phyloP scores from a whole-genome alignment of 179 eudicot species.

The Beta lomatogona region DNA sequence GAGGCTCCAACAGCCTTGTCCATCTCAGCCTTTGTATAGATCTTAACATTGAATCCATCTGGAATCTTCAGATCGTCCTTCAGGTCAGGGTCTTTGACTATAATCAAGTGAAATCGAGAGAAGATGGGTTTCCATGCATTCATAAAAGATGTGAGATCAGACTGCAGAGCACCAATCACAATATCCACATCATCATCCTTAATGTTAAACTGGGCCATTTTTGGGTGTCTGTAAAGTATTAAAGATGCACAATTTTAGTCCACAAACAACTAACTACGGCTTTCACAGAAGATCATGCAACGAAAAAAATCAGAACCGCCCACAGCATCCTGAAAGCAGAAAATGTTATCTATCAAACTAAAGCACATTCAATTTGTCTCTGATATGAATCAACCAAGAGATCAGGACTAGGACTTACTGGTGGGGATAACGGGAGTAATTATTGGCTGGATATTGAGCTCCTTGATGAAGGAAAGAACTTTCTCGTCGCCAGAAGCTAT shows the following conservation, averaged over 20 bases:
- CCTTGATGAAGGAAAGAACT: conserved; percentile 58
- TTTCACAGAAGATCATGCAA: conserved; percentile 13
- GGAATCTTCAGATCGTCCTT: conserved; percentile 72
- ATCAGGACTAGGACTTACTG: conserved; percentile 47
- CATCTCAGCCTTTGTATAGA: conserved; percentile 69
- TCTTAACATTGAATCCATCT: conserved; percentile 55
- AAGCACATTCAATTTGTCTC: background rate
- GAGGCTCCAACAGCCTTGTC: conserved; percentile 52
- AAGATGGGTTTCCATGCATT: conserved; percentile 77
- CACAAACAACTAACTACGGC: conserved; percentile 9
- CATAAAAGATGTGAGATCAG: conserved; percentile 80
- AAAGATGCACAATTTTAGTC: conserved; percentile 10
- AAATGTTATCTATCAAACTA: conserved; percentile 24
- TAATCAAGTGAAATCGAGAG: conserved; percentile 76
- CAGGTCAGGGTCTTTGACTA: conserved; percentile 80
- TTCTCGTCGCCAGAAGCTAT: conserved; percentile 81
- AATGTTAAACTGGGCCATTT: conserved; percentile 55
- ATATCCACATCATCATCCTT: conserved; percentile 80
- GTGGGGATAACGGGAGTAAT: conserved; percentile 81
- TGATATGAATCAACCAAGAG: background rate
- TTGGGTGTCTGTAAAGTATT: conserved; percentile 22
- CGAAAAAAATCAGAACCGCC: conserved; percentile 38
- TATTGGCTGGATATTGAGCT: conserved; percentile 66
- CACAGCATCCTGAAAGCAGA: conserved; percentile 75
- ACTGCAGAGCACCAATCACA: conserved; percentile 75